These are phyloP conservation scores for Nakazawaea ishiwadae DNA, from an alignment of 805 yeast genomes.

Conservation along the genomic window DNA sequence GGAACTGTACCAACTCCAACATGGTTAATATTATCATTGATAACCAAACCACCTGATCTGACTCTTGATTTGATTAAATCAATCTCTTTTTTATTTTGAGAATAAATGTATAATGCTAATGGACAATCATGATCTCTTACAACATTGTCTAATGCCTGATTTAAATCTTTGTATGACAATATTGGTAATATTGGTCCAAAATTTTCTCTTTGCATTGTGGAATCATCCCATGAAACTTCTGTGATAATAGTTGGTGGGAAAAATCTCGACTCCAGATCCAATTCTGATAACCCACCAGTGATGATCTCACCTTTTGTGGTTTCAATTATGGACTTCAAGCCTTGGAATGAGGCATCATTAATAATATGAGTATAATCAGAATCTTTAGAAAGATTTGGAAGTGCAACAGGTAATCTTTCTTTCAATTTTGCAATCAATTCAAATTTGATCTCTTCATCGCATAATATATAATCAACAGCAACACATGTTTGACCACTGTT, in stretches of 20 bases:
- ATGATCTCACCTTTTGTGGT: slow-evolving; percentile 49
- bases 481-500: slow-evolving; percentile 92
- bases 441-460: slow-evolving; percentile 53
- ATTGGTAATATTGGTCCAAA: slow-evolving; percentile 88
- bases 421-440: slow-evolving; percentile 41
- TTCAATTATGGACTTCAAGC: slow-evolving; percentile 38
- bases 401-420: slow-evolving; percentile 38
- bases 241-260: slow-evolving; percentile 73
- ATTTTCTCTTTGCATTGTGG: slow-evolving; percentile 69
- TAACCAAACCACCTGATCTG: slow-evolving; percentile 67
- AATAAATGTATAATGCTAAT: slow-evolving; percentile 71
- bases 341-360: slow-evolving; percentile 46
- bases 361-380: slow-evolving; percentile 58
- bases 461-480: slow-evolving; percentile 78
- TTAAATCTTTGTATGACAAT: slow-evolving; percentile 43
- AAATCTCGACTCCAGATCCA: slow-evolving; percentile 35
- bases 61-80: slow-evolving; percentile 43
- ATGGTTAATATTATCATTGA: slow-evolving; percentile 72
- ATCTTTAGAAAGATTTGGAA: slow-evolving; percentile 30
- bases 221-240: slow-evolving; percentile 60
- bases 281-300: slow-evolving; percentile 36
- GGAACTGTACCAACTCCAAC: slow-evolving; percentile 68
- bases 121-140: slow-evolving; percentile 63
- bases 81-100: slow-evolving; percentile 42
- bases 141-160: slow-evolving; percentile 39